Conservation (phyloP, 805 yeast genomes). For the Hanseniaspora taiwanica region DNA sequence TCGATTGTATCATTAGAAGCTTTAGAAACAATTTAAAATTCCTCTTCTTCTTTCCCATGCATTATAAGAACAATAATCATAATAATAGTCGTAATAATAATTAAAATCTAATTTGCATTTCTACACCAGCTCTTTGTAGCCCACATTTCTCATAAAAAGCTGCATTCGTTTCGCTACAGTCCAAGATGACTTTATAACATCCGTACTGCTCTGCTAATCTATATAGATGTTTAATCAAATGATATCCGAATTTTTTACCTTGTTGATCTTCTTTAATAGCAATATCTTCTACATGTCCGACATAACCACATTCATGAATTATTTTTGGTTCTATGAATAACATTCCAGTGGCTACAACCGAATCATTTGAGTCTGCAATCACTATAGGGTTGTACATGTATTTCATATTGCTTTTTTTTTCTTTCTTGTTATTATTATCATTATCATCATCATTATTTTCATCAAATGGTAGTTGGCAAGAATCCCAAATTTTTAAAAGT, state of each 20-base stretch:
- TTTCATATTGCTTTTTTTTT: constrained; percentile 20
- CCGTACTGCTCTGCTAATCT: constrained; percentile 45
- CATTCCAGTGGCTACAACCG: constrained; percentile 74
- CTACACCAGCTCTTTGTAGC: constrained; percentile 47
- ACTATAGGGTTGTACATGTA: constrained; percentile 54
- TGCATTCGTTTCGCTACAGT: constrained; percentile 73
- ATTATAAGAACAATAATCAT: not conserved
- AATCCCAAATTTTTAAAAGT: constrained; percentile 47
- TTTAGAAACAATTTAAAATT: constrained; percentile 14
- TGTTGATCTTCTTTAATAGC: constrained; percentile 65
- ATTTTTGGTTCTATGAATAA: constrained; percentile 67
- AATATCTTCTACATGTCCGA: constrained; percentile 93
- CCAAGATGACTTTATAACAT: constrained; percentile 81
- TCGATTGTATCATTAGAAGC: constrained; percentile 63
- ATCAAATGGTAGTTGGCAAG: constrained; percentile 14
- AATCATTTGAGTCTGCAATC: constrained; percentile 37
- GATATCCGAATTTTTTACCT: constrained; percentile 69
- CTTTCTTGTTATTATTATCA: too few species aligned
- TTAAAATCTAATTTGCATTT: constrained; percentile 45
- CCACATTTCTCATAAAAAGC: constrained; percentile 87
- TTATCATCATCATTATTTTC: constrained; percentile 8
- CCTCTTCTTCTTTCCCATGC: not conserved
- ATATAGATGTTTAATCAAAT: constrained; percentile 49
- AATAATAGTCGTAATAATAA: not conserved
- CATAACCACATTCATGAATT: constrained; percentile 73